These are phyloP conservation scores for Cytospora schulzeri DNA, from an alignment of 2,329 filamentous ascomycete species.

Conservation along the genomic window DNA sequence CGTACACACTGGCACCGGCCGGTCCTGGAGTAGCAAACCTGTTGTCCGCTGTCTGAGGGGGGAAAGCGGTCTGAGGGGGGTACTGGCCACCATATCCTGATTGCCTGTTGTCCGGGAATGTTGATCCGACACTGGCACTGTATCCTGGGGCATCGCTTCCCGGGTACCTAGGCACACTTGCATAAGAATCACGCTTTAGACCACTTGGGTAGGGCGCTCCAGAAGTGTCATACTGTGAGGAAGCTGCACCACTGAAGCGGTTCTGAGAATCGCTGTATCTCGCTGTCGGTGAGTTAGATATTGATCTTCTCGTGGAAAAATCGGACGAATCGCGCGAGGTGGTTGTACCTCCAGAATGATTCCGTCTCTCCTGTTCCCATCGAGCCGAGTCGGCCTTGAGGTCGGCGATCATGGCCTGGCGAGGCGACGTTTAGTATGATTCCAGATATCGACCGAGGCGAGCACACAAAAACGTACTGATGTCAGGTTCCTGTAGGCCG, in stretches of 20 bases:
- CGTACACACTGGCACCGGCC: constrained; percentile 6
- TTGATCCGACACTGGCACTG: constrained; percentile 36
- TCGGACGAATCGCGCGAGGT: constrained; percentile 53
- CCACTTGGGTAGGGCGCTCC: constrained; percentile 18
- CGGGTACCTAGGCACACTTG: constrained; percentile 51
- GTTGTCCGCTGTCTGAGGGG: constrained; percentile 13
- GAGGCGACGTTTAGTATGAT: not conserved
- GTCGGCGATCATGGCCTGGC: constrained; percentile 65
- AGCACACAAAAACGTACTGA: constrained; percentile 57
- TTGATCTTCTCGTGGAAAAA: constrained; percentile 46
- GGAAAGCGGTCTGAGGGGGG: constrained; percentile 14
- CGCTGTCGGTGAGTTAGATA: constrained; percentile 62
- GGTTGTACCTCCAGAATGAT: constrained; percentile 62
- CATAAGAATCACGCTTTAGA: constrained; percentile 35
- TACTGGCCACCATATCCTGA: constrained; percentile 30
- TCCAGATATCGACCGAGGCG: not conserved
- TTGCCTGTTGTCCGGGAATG: constrained; percentile 35
- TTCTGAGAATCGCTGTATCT: constrained; percentile 59
- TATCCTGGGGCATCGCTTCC: constrained; percentile 53
- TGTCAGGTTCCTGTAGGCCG: constrained; percentile 76
- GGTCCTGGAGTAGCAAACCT: constrained; percentile 20
- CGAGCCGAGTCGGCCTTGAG: constrained; percentile 63
- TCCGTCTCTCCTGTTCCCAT: constrained; percentile 63
- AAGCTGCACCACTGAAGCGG: constrained; percentile 30
- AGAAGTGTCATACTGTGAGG: constrained; percentile 29